Evolutionary conservation across 176 grass and related monocot genomes (phyloP).

Genomic region (Pontederia paniculata): DNA sequence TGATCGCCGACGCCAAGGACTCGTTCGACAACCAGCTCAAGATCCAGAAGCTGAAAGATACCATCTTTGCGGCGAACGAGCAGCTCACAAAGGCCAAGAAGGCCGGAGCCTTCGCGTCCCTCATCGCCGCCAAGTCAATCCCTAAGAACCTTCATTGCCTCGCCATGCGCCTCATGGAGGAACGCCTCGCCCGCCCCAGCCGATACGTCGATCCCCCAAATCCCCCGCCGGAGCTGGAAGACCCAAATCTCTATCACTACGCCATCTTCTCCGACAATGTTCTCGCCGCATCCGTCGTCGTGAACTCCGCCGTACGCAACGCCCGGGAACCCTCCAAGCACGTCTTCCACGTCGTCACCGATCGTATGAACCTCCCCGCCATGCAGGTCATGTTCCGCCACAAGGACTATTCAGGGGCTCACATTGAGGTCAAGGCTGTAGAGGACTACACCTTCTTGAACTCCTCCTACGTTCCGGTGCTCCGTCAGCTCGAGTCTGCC

Average conservation of each 20-base stretch:
- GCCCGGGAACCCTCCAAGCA: conserved; percentile 61
- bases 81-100: conserved; percentile 82
- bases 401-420: conserved; percentile 78
- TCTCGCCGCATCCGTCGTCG: conserved; percentile 85
- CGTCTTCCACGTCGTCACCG: conserved; percentile 93
- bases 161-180: conserved; percentile 82
- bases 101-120: conserved; percentile 79
- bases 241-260: conserved; percentile 81
- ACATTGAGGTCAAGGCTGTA: conserved; percentile 79
- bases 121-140: conserved; percentile 98
- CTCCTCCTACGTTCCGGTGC: conserved; percentile 90
- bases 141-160: conserved; percentile 92
- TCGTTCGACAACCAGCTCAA: conserved; percentile 97
- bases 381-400: conserved; percentile 92
- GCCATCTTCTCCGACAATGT: conserved; percentile 99
- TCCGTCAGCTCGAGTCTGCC: conserved; percentile 91
- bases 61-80: conserved; percentile 88
- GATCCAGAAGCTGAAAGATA: conserved; percentile 95
- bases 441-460: conserved; percentile 96
- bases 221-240: conserved; percentile 43
- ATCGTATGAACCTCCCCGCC: conserved; percentile 96
- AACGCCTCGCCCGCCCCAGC: conserved; percentile 60
- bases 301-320: conserved; percentile 77
- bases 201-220: conserved; percentile 44
- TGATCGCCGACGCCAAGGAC: conserved; percentile 68